These are phyloP conservation scores for Pyrenula massariospora DNA, from an alignment of 495 filamentous ascomycete genomes.

Conservation along the genomic window DNA sequence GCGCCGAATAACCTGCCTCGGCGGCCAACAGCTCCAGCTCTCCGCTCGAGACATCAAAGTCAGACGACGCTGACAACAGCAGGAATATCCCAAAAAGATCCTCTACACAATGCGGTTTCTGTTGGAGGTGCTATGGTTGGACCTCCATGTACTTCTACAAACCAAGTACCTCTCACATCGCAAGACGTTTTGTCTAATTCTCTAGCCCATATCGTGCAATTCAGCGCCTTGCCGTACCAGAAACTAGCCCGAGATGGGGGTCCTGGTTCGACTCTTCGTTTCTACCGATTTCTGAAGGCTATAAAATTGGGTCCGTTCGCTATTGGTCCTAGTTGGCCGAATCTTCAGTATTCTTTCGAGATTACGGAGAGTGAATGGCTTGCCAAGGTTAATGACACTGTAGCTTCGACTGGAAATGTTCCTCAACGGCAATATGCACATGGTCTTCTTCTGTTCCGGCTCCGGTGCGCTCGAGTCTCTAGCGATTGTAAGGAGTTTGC, in stretches of 20 bases:
- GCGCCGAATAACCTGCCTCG: no score
- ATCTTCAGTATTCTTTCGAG: neutral
- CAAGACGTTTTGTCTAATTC: neutral
- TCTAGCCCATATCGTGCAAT: neutral
- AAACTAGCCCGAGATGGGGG: neutral
- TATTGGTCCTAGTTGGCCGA: neutral
- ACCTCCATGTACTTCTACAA: neutral
- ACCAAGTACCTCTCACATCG: neutral
- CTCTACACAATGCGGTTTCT: no score
- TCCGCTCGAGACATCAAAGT: no score
- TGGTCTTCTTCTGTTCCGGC: constrained; percentile 23
- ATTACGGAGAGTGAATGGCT: neutral
- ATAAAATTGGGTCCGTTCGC: neutral
- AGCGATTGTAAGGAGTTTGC: constrained; percentile 5
- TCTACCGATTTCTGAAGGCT: neutral
- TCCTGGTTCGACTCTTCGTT: neutral
- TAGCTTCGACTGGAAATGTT: neutral
- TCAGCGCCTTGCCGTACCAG: neutral
- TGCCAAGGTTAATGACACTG: neutral
- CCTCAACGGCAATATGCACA: constrained; percentile 7
- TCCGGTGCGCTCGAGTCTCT: constrained; percentile 29
- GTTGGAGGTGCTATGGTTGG: no score
- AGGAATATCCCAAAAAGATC: no score
- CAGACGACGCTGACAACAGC: no score
- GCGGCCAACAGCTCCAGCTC: no score